phyloP scores from a whole-genome alignment of 164 flowering plant species.

The Tetracentron sinense region DNA sequence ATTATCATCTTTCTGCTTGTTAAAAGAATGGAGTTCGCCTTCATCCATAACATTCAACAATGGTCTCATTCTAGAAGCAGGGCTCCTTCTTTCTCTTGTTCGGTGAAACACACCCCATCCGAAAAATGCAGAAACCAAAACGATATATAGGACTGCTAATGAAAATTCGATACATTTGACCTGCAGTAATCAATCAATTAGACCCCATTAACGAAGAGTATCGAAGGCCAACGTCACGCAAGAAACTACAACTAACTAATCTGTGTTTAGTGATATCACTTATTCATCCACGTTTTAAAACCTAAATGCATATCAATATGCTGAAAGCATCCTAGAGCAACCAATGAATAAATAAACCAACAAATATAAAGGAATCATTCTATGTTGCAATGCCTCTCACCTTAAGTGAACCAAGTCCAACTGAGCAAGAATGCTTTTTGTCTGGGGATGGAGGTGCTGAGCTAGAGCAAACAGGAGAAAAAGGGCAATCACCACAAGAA shows the following conservation, averaged over 20 bases:
- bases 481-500: conserved; percentile 99
- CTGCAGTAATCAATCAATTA: conserved; percentile 43
- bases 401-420: conserved; percentile 73
- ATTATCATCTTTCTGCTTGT: conserved; percentile 50
- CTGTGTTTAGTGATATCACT: neutral
- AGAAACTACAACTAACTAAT: neutral
- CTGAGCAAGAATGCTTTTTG: conserved; percentile 51
- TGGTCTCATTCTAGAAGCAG: conserved; percentile 47
- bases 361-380: neutral
- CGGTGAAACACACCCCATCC: conserved; percentile 78
- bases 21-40: conserved; percentile 31
- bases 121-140: conserved; percentile 57
- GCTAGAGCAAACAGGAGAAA: conserved; percentile 63
- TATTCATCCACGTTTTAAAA: neutral
- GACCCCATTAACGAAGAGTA: conserved; percentile 12
- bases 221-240: neutral
- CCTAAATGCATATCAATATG: neutral
- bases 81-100: conserved; percentile 31
- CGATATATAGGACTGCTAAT: conserved; percentile 58
- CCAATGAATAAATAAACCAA: neutral
- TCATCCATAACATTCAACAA: conserved; percentile 37
- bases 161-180: conserved; percentile 79
- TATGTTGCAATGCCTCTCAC: conserved; percentile 29
- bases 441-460: conserved; percentile 49
- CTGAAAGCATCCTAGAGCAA: neutral